Base-by-base conservation (phyloP, 2,329 filamentous ascomycete genomes). In the Emergomyces pasteurianus region DNA sequence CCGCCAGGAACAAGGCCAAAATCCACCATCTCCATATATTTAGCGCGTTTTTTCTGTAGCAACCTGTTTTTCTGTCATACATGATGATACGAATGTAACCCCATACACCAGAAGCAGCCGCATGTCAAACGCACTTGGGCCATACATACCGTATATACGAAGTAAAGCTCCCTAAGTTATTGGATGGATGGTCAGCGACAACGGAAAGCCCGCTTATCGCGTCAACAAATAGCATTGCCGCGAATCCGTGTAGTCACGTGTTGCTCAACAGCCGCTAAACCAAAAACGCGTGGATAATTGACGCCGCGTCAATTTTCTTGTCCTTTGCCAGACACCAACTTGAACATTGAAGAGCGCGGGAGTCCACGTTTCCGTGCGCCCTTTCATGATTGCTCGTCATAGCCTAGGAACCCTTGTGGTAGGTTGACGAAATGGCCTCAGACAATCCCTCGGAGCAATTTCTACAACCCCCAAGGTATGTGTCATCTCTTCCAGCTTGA, bases 391-490 rank as follows among this genome's bases (percentile, higher is more conserved):
- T 50, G n/a, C 21, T 31, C n/a, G 5, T 21, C 5, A 18, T 36
- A 16, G 12, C 12, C 18, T 10, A 23, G n/a, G 5, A 40, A 7
- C 23, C 36, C 42, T 14, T 23, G 18, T 28, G 4, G 10, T 28
- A 59, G 31, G n/a, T 26, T 34, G 10, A 28, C 21, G 55, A 56
- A 28, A 60, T 57, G 49, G 26, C 58, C 34, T 47, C 54, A 49
- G 57, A 63, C 8, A 61, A 65, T 56, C 49, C 61, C 28, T 55
- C 60, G 26, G 60, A 61, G 31, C 55, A 66, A 58, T 72, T 73
- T 59, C 63, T 73, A 50, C 62, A 67, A 38, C 63, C 71, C 50
- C 71, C 70, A 60, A 68, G 63, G 71, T 73, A 60, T 52, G 70
- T 16, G 16, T 8, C 16, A 34, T 12, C 49, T 6, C 3, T 47